A percentile compares a stretch with the other conserved stretches of the same genome.
phyloP scores from a whole-genome alignment of 2,329 filamentous ascomycete species.

The Stachybotrys chartarum region DNA sequence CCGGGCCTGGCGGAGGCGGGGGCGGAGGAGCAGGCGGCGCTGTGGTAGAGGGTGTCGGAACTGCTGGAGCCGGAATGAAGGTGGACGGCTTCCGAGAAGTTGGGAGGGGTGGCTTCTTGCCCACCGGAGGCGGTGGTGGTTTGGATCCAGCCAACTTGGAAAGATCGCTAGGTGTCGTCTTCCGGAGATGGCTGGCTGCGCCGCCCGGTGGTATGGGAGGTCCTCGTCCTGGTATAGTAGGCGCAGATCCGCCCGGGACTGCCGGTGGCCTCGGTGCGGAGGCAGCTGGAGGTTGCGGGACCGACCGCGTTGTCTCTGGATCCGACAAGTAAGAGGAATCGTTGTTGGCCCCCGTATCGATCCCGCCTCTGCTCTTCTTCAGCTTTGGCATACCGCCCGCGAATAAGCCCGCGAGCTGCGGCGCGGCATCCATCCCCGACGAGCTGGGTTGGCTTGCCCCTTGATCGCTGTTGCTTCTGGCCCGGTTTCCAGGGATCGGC shows the following conservation, averaged over 20 bases:
- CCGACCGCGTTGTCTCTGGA: constrained; percentile 31
- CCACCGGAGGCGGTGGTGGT: constrained; percentile 70
- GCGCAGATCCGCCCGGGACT: constrained; percentile 49
- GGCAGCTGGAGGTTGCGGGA: constrained; percentile 6
- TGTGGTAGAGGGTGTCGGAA: constrained; percentile 33
- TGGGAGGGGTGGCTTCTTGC: constrained; percentile 62
- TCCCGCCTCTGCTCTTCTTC: constrained; percentile 74
- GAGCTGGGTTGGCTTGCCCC: constrained; percentile 37
- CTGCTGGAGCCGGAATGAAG: constrained; percentile 28
- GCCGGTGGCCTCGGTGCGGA: constrained; percentile 43
- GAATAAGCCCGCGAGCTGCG: constrained; percentile 82
- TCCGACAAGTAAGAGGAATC: constrained; percentile 75
- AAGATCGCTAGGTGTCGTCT: constrained; percentile 34
- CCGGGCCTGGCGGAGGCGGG: constrained; percentile 19
- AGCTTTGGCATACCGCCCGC: constrained; percentile 94
- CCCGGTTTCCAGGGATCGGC: constrained; percentile 62
- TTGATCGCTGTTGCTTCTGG: constrained; percentile 78
- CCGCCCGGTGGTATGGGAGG: constrained; percentile 33
- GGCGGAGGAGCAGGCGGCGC: constrained; percentile 33
- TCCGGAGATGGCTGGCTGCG: constrained; percentile 45
- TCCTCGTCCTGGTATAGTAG: constrained; percentile 47
- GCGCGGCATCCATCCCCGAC: constrained; percentile 50
- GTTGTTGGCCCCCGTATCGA: constrained; percentile 55
- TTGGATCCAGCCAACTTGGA: constrained; percentile 27
- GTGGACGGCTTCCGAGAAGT: constrained; percentile 50